Evolutionary conservation across 495 filamentous ascomycete species (phyloP), one percentile per base, ranked within the genome.

Genomic region (Podospora conica): DNA sequence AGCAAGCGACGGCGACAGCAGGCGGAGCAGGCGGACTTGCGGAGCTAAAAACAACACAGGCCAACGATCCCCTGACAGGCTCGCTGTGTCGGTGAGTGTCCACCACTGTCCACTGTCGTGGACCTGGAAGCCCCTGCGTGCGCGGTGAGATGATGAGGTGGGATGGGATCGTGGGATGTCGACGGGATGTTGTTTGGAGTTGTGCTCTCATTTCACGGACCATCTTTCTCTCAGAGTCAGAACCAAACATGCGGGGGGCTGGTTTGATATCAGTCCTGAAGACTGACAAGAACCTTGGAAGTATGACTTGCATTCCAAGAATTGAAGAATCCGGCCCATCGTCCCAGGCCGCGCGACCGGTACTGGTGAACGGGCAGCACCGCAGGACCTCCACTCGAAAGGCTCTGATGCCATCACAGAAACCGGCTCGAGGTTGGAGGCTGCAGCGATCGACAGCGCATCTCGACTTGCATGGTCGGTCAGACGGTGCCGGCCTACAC

Each of bases 391-490:
- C 40, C 5, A n/a, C n/a, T n/a, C n/a, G n/a, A n/a, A n/a, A n/a
- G n/a, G n/a, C n/a, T n/a, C n/a, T n/a, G 40, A 48, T 48, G 40
- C 18, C 9, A 48, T 48, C 40, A 18, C 40, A 48, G 40, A 48
- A 48, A 48, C 40, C 40, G 40, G 40, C 40, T 48, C 40, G 24
- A 60, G 23, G 59, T 20, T 53, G 29, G 59, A 29, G 29, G 10
- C 55, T 64, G 63, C 63, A 64, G 63, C 54, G 63, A 64, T 64
- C 63, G 63, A 64, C 63, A 64, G 31, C 63, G 29, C 63, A 57
- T 54, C 20, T 15, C 27, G 22, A 40, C 55, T 27, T 57, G 21
- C 23, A 56, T 23, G 21, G 24, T 22, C 28, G 24, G 53, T 20
- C 33, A 48, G 15, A 25, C 22, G 54, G 12, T 55, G 55, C 24